Evolutionary conservation across 805 yeast species (phyloP).

Genomic region (Candida anglica): DNA sequence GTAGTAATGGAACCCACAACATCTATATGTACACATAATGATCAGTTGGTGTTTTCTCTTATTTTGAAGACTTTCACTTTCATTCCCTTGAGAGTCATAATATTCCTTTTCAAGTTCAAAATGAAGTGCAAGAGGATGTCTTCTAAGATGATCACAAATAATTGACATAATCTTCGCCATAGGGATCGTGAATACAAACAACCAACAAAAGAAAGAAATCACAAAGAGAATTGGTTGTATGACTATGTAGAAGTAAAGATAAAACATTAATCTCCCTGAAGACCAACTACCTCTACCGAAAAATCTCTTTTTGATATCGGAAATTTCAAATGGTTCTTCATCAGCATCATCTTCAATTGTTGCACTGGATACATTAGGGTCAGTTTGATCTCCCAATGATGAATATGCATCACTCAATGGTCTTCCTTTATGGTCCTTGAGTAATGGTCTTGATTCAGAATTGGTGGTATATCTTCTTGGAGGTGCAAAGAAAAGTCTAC

Average conservation of each 20-base stretch:
- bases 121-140: constrained; percentile 87
- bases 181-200: constrained; percentile 84
- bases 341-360: constrained; percentile 11
- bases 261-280: constrained; percentile 75
- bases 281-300: constrained; percentile 96
- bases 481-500: constrained; percentile 77
- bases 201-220: constrained; percentile 67
- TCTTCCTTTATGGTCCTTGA: constrained; percentile 41
- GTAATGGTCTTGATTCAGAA: constrained; percentile 31
- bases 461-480: constrained; percentile 37
- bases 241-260: constrained; percentile 60
- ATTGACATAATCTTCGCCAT: constrained; percentile 78
- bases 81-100: constrained; percentile 25
- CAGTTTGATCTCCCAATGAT: constrained; percentile 2
- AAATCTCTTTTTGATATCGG: constrained; percentile 47
- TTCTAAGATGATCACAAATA: constrained; percentile 71
- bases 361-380: not conserved
- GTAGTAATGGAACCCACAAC: constrained; percentile 89
- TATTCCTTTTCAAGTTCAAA: constrained; percentile 58
- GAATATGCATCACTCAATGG: constrained; percentile 35
- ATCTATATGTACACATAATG: constrained; percentile 84
- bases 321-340: constrained; percentile 10
- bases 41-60: constrained; percentile 53
- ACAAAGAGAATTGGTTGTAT: constrained; percentile 62
- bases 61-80: constrained; percentile 15